A percentile compares a stretch with the other conserved stretches of the same genome.
Conservation (phyloP, 805 yeast species). For the Blastobotrys mokoenaii region DNA sequence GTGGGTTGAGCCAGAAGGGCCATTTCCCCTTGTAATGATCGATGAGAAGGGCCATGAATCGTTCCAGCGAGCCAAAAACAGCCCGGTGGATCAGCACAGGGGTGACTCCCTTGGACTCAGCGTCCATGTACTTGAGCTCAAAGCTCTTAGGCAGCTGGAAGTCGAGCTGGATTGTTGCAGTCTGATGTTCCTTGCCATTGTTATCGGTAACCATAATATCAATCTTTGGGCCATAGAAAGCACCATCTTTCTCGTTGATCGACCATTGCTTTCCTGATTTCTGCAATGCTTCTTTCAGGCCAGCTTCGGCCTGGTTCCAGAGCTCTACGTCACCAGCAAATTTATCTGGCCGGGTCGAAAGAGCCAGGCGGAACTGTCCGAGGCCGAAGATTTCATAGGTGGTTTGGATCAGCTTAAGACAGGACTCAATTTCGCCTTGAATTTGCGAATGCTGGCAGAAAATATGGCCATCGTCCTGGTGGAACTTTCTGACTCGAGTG, state of each 20-base stretch:
- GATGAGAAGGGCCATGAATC: constrained; percentile 82
- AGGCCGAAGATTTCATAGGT: constrained; percentile 67
- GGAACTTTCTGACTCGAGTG: constrained; percentile 89
- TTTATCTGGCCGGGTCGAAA: constrained; percentile 80
- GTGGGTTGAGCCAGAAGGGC: constrained; percentile 96
- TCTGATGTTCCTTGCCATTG: constrained; percentile 75
- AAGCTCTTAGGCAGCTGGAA: constrained; percentile 89
- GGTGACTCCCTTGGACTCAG: constrained; percentile 32
- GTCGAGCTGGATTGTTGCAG: constrained; percentile 92
- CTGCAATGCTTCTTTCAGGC: constrained; percentile 52
- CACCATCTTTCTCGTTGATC: constrained; percentile 90
- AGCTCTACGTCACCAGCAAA: constrained; percentile 68
- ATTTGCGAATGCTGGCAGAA: constrained; percentile 80
- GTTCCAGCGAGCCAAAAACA: constrained; percentile 86
- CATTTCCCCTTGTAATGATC: constrained; percentile 89
- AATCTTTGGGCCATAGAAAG: constrained; percentile 64
- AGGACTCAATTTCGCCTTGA: constrained; percentile 58
- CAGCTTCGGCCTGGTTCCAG: constrained; percentile 78
- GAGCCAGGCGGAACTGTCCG: constrained; percentile 46
- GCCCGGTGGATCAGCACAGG: constrained; percentile 98
- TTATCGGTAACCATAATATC: constrained; percentile 80
- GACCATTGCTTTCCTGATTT: constrained; percentile 52
- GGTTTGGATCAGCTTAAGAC: constrained; percentile 64
- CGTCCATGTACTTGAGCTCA: constrained; percentile 46
- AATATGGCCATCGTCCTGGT: constrained; percentile 97